phyloP scores from a whole-genome alignment of 2,329 filamentous ascomycete species.

The Fusarium sulawesiense region DNA sequence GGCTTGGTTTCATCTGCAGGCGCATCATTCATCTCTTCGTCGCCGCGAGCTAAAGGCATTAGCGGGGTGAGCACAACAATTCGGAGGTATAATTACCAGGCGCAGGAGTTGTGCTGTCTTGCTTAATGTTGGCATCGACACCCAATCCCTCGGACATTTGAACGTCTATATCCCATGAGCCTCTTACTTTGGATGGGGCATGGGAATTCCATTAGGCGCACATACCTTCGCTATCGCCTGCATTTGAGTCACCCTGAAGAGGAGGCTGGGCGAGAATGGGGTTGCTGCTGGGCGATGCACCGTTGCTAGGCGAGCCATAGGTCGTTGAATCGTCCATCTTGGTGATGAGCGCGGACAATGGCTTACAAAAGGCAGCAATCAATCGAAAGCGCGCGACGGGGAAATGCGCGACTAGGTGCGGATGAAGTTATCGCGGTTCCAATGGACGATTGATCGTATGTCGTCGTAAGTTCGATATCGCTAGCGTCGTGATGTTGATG shows the following conservation, averaged over 20 bases:
- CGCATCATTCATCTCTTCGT: conserved; percentile 84
- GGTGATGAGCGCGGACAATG: conserved; percentile 27
- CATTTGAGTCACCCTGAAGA: conserved; percentile 58
- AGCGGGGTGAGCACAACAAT: conserved; percentile 65
- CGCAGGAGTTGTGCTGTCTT: conserved; percentile 70
- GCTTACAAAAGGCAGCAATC: conserved; percentile 24
- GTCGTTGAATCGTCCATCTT: conserved; percentile 70
- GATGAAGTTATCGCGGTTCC: conserved; percentile 9
- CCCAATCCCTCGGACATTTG: conserved; percentile 68
- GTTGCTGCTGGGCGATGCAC: conserved; percentile 67
- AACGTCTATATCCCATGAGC: conserved; percentile 62
- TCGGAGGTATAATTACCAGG: conserved; percentile 68
- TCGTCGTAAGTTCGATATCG: conserved; percentile 33
- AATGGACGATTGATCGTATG: conserved; percentile 15
- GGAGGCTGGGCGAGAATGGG: conserved; percentile 67
- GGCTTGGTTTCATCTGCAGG: conserved; percentile 63
- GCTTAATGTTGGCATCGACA: conserved; percentile 65
- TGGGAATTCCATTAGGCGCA: conserved; percentile 2
- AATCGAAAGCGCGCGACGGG: conserved; percentile 30
- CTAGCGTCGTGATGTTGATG: conserved; percentile 46
- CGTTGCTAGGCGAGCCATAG: conserved; percentile 68
- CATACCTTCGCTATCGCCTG: conserved; percentile 61
- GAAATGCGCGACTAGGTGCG: conserved; percentile 22
- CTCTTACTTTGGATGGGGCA: background rate
- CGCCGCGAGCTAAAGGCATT: conserved; percentile 72